A percentile compares a stretch with the other conserved stretches of the same genome.
Evolutionary conservation across 106 monocot genomes (phyloP).

Genomic region (Apostasia shenzhenica): DNA sequence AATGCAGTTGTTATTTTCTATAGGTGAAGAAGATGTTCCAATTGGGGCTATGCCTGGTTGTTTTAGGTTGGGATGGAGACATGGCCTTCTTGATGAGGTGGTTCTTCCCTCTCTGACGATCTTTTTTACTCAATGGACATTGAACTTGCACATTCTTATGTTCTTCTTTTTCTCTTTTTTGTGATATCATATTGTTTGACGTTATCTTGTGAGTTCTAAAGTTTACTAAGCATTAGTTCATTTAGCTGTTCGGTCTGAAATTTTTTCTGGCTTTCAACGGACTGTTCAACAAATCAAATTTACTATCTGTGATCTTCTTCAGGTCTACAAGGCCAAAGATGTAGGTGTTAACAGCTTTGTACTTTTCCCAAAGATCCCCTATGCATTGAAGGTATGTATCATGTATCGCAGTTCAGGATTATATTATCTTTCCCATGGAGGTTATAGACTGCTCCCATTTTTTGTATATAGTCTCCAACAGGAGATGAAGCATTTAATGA

Average conservation of each 20-base stretch:
- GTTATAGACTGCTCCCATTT: background rate
- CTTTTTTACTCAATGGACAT: background rate
- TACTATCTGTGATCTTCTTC: slow-evolving; percentile 12
- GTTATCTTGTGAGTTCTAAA: no score
- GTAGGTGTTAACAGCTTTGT: slow-evolving; percentile 96
- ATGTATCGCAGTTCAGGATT: background rate
- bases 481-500: slow-evolving; percentile 99
- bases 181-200: no score
- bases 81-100: slow-evolving; percentile 97
- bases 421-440: background rate
- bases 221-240: no score
- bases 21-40: slow-evolving; percentile 85
- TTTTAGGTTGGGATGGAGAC: slow-evolving; percentile 88
- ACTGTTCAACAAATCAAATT: background rate
- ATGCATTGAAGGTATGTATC: slow-evolving; percentile 80
- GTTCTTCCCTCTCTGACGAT: background rate
- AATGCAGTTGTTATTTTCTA: background rate
- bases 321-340: slow-evolving; percentile 92
- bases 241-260: no score
- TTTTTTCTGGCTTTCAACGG: no score
- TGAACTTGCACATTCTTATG: no score
- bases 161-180: no score
- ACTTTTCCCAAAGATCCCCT: slow-evolving; percentile 97
- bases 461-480: slow-evolving; percentile 53
- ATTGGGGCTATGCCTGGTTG: slow-evolving; percentile 99